Evolutionary conservation across 202 grass and related monocot genomes (phyloP), one percentile per base, ranked within the genome.

Genomic region (Setaria viridis): DNA sequence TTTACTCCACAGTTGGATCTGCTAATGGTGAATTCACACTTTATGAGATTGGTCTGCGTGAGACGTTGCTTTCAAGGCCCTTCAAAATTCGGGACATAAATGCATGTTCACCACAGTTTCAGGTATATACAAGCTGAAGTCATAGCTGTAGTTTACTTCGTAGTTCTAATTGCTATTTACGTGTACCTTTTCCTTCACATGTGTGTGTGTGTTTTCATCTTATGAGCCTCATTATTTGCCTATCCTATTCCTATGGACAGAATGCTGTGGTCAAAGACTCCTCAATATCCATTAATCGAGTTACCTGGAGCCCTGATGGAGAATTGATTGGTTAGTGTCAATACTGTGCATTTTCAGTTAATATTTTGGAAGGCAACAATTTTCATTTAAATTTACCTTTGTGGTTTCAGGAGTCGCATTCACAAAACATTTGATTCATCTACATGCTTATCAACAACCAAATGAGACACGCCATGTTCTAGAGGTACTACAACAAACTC

Each of bases 301-400:
- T 98, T 89, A 82, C 85, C 43, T 98, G 95, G 93, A 95, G 86
- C 85, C 93, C 95, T 91, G 93, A 98, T 77, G 95, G 91, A 89
- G 94, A 91, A 43, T 92, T 95, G 68, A 98, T 98, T 79, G 95
- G 95, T 93, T 91, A 81, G 80, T 90, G 55, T 50, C 34, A 72
- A 59, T 81, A 54, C 70, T 92, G 51, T 25, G 62, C 13, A 21
- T 51, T 63, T 62, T 75, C 76, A 77, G 65, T 68, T 74, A 70
- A 66, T 91, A 37, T 70, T 54, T 77, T 49, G 71, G 11, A 85
- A 37, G 45, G 25, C 30, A 15, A 48, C 53, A 67, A 71, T 62
- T 80, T 35, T 64, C 80, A 10, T 57, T 66, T 88, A 69, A 82
- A 70, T 32, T 41, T 75, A 19, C 11, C 3, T 72, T 76, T 83